phyloP scores from a whole-genome alignment of 768 basidiomycete genomes.

The Chlorophyllum brunneum region DNA sequence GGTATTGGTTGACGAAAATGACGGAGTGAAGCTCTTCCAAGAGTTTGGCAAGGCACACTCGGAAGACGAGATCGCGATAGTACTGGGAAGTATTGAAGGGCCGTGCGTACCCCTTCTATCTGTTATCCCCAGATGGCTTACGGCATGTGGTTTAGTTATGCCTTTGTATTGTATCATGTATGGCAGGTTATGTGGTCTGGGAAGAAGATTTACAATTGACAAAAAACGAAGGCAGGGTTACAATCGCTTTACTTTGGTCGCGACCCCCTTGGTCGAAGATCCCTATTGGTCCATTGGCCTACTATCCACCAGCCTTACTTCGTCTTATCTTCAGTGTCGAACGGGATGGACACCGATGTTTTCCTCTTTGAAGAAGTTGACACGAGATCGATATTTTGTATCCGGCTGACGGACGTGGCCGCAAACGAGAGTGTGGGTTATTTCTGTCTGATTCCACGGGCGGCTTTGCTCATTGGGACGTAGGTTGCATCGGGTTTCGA shows the following conservation, averaged over 20 bases:
- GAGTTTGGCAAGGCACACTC: slow-evolving; percentile 26
- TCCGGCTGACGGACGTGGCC: slow-evolving; percentile 36
- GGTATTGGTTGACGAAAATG: slow-evolving; percentile 65
- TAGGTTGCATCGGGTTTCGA: slow-evolving; percentile 1
- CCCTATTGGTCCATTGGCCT: slow-evolving; percentile 71
- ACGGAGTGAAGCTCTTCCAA: slow-evolving; percentile 54
- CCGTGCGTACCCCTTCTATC: slow-evolving; percentile 53
- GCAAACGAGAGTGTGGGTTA: slow-evolving; percentile 14
- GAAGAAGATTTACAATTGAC: slow-evolving; percentile 5
- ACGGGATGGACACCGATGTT: slow-evolving; percentile 34
- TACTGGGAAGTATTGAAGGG: slow-evolving; percentile 69
- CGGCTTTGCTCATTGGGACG: not conserved
- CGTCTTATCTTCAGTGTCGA: slow-evolving; percentile 63
- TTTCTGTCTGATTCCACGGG: not conserved
- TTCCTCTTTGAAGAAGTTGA: slow-evolving; percentile 59
- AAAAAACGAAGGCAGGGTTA: slow-evolving; percentile 31
- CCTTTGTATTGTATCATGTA: slow-evolving; percentile 77
- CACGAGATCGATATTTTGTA: slow-evolving; percentile 51
- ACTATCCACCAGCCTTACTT: slow-evolving; percentile 45
- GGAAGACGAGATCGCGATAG: slow-evolving; percentile 39
- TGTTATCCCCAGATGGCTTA: slow-evolving; percentile 1
- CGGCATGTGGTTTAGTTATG: slow-evolving; percentile 52
- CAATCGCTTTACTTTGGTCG: slow-evolving; percentile 65
- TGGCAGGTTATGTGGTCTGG: slow-evolving; percentile 16
- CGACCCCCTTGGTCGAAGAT: slow-evolving; percentile 84